Conservation (phyloP, 2,329 filamentous ascomycete genomes). For the Dactylonectria estremocensis region DNA sequence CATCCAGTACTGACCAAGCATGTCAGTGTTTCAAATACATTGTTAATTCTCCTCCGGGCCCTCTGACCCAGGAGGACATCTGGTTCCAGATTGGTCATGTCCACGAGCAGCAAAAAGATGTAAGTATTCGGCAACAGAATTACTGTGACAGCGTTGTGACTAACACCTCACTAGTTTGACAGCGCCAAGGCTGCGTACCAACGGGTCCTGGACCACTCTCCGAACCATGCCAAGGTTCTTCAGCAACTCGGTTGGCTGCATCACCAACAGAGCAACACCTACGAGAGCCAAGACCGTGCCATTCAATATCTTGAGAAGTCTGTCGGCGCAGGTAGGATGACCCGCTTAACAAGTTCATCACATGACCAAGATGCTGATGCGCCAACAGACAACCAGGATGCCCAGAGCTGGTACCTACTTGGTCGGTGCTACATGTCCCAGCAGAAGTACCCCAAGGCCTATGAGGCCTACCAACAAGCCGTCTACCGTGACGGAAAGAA, state of each 20-base stretch:
- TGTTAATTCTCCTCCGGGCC: constrained; percentile 90
- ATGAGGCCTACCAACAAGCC: constrained; percentile 98
- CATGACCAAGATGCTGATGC: constrained; percentile 17
- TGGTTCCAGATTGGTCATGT: constrained; percentile 99
- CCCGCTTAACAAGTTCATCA: too few relatives aligned
- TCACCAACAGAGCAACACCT: constrained; percentile 94
- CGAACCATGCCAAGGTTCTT: constrained; percentile 96
- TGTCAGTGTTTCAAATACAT: constrained; percentile 97
- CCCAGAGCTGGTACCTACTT: constrained; percentile 98
- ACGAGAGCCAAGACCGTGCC: constrained; percentile 92
- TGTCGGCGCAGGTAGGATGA: constrained; percentile 83
- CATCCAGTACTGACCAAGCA: constrained; percentile 27
- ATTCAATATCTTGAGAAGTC: constrained; percentile 99
- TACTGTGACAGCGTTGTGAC: constrained; percentile 43
- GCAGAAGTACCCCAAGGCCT: constrained; percentile 98
- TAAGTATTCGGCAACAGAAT: constrained; percentile 66
- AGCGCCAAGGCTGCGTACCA: constrained; percentile 93
- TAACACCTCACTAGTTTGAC: constrained; percentile 80
- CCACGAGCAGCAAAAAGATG: constrained; percentile 98
- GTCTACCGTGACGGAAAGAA: constrained; percentile 98
- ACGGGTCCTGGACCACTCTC: constrained; percentile 93
- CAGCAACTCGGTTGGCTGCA: constrained; percentile 98
- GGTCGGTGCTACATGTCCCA: constrained; percentile 99
- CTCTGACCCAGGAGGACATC: constrained; percentile 96
- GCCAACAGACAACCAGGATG: constrained; percentile 85